Conservation (phyloP, 768 basidiomycete genomes). For the Suillus tomentosus region DNA sequence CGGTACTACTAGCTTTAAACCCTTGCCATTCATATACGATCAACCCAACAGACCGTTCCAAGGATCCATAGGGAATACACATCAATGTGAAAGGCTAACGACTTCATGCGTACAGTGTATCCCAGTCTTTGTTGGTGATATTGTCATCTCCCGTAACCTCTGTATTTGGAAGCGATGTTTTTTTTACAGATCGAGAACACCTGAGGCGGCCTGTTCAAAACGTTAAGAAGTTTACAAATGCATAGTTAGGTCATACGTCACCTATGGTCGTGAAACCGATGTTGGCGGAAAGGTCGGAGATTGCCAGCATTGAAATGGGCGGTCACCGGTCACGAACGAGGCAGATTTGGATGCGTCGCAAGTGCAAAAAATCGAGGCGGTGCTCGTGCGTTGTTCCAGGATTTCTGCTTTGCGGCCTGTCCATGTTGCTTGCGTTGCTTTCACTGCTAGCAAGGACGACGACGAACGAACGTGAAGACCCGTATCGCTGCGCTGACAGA, state of each 20-base stretch:
- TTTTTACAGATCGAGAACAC: neutral
- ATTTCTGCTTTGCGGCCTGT: neutral
- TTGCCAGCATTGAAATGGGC: neutral
- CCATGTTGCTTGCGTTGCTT: neutral
- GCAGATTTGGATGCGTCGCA: neutral
- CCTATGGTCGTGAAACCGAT: neutral
- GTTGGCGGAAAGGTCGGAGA: neutral
- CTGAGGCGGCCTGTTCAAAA: neutral
- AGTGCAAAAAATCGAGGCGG: neutral
- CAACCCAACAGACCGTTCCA: neutral
- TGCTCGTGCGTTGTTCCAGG: neutral
- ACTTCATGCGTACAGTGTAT: slow-evolving; percentile 57
- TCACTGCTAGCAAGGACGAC: neutral
- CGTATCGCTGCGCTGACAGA: neutral
- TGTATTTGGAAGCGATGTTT: slow-evolving; percentile 24
- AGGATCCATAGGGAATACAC: neutral
- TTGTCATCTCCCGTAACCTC: slow-evolving; percentile 78
- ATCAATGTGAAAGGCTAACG: neutral
- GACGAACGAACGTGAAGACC: neutral
- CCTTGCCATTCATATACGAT: neutral
- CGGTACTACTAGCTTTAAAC: neutral
- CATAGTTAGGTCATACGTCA: neutral
- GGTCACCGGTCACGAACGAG: neutral
- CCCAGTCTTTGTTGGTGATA: slow-evolving; percentile 80
- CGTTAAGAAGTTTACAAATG: neutral